Evolutionary conservation across 2,329 filamentous ascomycete species (phyloP).

Genomic region (Microsporum ferrugineum): DNA sequence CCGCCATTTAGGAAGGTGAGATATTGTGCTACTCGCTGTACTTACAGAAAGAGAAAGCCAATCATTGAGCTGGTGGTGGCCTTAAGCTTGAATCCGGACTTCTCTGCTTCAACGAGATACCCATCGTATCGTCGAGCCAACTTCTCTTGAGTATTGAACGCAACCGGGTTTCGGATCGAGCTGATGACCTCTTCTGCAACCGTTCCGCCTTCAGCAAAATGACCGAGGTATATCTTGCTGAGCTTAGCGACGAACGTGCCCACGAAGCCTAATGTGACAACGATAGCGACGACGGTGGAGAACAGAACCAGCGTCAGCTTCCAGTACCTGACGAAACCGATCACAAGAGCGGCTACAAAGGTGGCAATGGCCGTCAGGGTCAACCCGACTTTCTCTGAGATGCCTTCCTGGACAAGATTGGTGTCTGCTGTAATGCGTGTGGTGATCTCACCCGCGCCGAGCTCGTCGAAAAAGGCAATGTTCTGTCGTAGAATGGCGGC

Average conservation of each 20-base stretch:
- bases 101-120: background rate
- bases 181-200: background rate
- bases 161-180: background rate
- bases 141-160: background rate
- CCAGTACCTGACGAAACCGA: background rate
- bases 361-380: background rate
- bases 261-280: background rate
- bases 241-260: background rate
- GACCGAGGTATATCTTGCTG: slow-evolving; percentile 44
- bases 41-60: background rate
- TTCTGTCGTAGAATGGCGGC: slow-evolving; percentile 66
- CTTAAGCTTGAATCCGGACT: background rate
- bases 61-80: background rate
- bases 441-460: slow-evolving; percentile 73
- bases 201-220: slow-evolving; percentile 34
- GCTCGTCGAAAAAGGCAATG: slow-evolving; percentile 73
- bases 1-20: background rate
- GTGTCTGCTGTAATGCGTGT: slow-evolving; percentile 77
- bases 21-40: background rate
- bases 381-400: slow-evolving; percentile 66
- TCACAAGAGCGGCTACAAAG: background rate
- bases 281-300: background rate
- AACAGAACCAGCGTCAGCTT: slow-evolving; percentile 29
- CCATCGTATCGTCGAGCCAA: background rate
- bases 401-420: slow-evolving; percentile 73